These are phyloP conservation scores for Venturia carpophila DNA, from an alignment of 2,329 filamentous ascomycete species.

Conservation along the genomic window DNA sequence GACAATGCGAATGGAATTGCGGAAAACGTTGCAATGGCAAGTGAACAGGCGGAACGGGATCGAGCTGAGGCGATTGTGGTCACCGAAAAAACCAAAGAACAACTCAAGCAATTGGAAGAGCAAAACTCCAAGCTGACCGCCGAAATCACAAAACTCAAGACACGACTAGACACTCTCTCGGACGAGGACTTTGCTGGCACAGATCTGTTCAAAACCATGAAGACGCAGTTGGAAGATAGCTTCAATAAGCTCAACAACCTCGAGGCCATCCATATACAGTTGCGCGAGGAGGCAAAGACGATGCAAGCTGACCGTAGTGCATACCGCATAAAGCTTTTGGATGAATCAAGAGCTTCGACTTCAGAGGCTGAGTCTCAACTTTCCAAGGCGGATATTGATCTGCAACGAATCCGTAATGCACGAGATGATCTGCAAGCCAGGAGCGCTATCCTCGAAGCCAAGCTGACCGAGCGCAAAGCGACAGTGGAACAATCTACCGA, in stretches of 20 bases:
- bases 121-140: slow-evolving; percentile 70
- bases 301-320: slow-evolving; percentile 75
- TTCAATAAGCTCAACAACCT: slow-evolving; percentile 87
- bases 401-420: slow-evolving; percentile 74
- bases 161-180: slow-evolving; percentile 56
- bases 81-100: slow-evolving; percentile 77
- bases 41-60: slow-evolving; percentile 63
- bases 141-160: slow-evolving; percentile 67
- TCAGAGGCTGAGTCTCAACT: slow-evolving; percentile 77
- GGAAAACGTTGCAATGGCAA: slow-evolving; percentile 48
- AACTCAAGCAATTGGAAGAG: slow-evolving; percentile 68
- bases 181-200: slow-evolving; percentile 93
- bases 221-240: slow-evolving; percentile 82
- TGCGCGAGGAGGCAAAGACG: slow-evolving; percentile 79
- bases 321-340: slow-evolving; percentile 73
- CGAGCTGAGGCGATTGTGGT: slow-evolving; percentile 71
- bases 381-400: slow-evolving; percentile 70
- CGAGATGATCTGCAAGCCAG: slow-evolving; percentile 84
- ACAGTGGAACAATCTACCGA: slow-evolving; percentile 71
- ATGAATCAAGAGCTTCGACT: slow-evolving; percentile 64
- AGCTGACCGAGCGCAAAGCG: slow-evolving; percentile 65
- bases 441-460: slow-evolving; percentile 67
- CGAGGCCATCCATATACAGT: slow-evolving; percentile 76
- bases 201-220: slow-evolving; percentile 87
- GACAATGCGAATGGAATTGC: slow-evolving; percentile 45